Evolutionary conservation across 345 rosid species (phyloP).

Genomic region (Trapa bicornis): DNA sequence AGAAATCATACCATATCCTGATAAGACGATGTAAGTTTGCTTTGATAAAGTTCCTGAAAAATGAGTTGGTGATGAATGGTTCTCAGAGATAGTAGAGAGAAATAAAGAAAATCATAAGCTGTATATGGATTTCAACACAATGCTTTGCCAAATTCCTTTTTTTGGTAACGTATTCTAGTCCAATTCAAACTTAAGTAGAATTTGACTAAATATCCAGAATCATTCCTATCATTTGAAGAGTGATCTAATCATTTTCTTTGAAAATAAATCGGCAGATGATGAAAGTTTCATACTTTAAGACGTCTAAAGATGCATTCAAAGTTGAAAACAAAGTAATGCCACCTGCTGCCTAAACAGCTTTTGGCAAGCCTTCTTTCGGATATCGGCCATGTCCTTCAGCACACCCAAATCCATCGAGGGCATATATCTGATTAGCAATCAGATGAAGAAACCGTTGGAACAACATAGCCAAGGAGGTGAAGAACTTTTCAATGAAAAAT

Average conservation of each 20-base stretch:
- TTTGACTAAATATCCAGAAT: neutral
- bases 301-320: neutral
- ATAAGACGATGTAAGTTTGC: constrained; percentile 54
- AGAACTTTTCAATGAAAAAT: neutral
- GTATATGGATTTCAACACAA: neutral
- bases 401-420: constrained; percentile 73
- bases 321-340: neutral
- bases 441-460: neutral
- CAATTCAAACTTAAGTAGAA: neutral
- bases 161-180: no score
- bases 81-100: neutral
- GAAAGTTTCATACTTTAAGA: neutral
- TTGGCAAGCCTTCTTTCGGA: constrained; percentile 53
- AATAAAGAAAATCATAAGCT: neutral
- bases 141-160: neutral
- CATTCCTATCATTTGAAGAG: neutral
- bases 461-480: neutral
- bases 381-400: constrained; percentile 50
- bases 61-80: constrained; percentile 2
- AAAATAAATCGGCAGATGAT: neutral
- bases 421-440: constrained; percentile 35
- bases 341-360: constrained; percentile 71
- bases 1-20: constrained; percentile 52
- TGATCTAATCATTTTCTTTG: neutral
- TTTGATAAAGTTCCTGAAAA: constrained; percentile 37